phyloP scores from a whole-genome alignment of 129 eudicot species.

The Flaveria brownii region DNA sequence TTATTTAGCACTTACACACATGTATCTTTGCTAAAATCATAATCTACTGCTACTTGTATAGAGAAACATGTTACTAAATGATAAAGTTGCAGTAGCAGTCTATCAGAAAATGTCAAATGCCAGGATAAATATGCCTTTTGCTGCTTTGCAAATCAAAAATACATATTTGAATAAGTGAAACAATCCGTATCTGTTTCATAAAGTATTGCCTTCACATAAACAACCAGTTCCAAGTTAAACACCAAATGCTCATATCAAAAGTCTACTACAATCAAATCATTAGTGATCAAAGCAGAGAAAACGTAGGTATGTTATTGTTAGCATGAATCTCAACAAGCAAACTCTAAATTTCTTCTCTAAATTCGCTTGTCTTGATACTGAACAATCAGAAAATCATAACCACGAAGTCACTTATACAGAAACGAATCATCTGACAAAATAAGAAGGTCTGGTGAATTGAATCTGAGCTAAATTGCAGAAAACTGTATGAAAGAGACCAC shows the following conservation, averaged over 20 bases:
- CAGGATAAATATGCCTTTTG: neutral
- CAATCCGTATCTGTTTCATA: neutral
- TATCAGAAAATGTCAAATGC: neutral
- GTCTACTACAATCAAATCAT: neutral
- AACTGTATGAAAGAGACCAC: too few species aligned
- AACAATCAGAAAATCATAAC: too few species aligned
- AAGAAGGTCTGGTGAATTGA: too few species aligned
- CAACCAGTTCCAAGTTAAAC: neutral
- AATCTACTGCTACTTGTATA: neutral
- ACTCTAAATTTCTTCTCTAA: too few species aligned
- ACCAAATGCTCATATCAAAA: too few species aligned
- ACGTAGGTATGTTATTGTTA: too few species aligned
- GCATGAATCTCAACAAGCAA: too few species aligned
- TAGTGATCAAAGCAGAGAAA: neutral
- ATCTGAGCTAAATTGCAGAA: too few species aligned
- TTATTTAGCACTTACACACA: neutral
- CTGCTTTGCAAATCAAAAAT: neutral
- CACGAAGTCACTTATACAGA: too few species aligned
- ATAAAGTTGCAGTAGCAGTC: too few species aligned
- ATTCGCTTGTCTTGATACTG: neutral
- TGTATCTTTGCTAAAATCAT: slow-evolving; percentile 9
- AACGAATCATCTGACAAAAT: too few species aligned
- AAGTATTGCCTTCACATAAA: neutral
- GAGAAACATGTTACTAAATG: neutral
- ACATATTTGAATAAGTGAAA: neutral